Base-by-base conservation (phyloP, 2,329 filamentous ascomycete species). In the Fusarium subglutinans region DNA sequence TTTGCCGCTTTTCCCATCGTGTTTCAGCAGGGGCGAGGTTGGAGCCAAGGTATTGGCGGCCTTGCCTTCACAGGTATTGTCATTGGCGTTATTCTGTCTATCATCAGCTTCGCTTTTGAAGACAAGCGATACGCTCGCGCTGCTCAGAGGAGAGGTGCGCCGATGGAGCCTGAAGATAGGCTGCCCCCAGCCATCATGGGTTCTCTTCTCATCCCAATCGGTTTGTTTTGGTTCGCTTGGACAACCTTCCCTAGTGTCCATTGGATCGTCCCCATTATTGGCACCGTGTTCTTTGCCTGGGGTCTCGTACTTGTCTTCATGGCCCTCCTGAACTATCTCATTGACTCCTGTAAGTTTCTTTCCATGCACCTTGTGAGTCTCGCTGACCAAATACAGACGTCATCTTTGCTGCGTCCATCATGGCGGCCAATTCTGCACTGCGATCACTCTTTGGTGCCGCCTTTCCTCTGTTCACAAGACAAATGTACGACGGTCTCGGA, bases 221-320 rank as follows among this genome's bases (percentile, higher is more conserved):
- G 70, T 1, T 8, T 73, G 0, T 73, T 72, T 12, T 72, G 69
- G 69, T 72, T 73, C 38, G 69, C 69, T 3, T 72, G 70, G 69
- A 73, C 69, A 0, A 73, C 37, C 0, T 66, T 55, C 8, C 54
- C 50, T 0, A 60, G 44, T 0, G 8, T 73, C 2, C 70, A 72
- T 8, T 73, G 70, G 70, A 28, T 56, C 10, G 55, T 73, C 0
- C 65, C 69, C 0, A 72, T 72, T 4, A 37, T 65, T 2, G 69
- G 70, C 1, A 65, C 58, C 0, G 26, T 56, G 0, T 70, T 70
- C 30, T 72, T 72, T 10, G 58, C 58, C 2, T 55, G 66, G 44
- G 69, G 70, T 5, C 37, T 72, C 2, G 69, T 72, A 0, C 35
- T 73, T 18, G 70, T 73, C 4, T 73, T 73, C 0, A 57, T 72